Percentiles rank a stretch among this genome's conserved stretches.
These are phyloP conservation scores for Russula griseocarnosa DNA, from an alignment of 768 basidiomycete species.

Conservation along the genomic window DNA sequence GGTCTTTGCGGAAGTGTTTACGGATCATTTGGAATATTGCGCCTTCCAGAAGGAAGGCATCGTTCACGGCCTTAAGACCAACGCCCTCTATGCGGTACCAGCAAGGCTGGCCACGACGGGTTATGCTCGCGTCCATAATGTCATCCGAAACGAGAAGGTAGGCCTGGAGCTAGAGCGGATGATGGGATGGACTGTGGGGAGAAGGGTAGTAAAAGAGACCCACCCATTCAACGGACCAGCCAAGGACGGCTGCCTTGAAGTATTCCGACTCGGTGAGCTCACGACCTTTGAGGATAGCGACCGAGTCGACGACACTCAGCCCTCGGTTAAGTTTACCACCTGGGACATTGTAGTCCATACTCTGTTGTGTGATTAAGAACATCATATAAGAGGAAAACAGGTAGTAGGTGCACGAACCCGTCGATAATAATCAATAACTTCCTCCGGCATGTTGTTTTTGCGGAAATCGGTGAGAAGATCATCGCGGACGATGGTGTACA, in stretches of 20 bases:
- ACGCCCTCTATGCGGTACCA: slow-evolving; percentile 77
- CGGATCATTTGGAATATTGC: slow-evolving; percentile 91
- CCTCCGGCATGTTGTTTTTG: slow-evolving; percentile 72
- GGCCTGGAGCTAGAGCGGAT: slow-evolving; percentile 74
- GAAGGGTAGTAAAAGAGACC: slow-evolving; percentile 34
- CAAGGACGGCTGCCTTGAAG: slow-evolving; percentile 79
- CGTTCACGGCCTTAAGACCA: slow-evolving; percentile 89
- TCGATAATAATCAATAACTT: slow-evolving; percentile 82
- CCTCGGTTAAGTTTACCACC: slow-evolving; percentile 96
- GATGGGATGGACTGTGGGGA: too few relatives aligned
- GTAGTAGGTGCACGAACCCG: slow-evolving; percentile 46
- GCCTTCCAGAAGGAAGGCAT: slow-evolving; percentile 92
- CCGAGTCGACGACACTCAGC: slow-evolving; percentile 92
- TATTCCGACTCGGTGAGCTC: slow-evolving; percentile 78
- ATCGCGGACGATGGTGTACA: slow-evolving; percentile 67
- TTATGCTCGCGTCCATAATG: slow-evolving; percentile 95
- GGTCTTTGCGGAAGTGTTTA: slow-evolving; percentile 72
- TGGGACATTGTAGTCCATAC: slow-evolving; percentile 92
- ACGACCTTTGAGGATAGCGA: slow-evolving; percentile 77
- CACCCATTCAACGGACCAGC: slow-evolving; percentile 95
- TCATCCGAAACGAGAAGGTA: slow-evolving; percentile 97
- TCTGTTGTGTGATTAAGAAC: slow-evolving; percentile 44
- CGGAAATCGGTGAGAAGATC: slow-evolving; percentile 71
- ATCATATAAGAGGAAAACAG: background rate
- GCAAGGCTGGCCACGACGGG: slow-evolving; percentile 90